phyloP scores from a whole-genome alignment of 164 flowering plant species.

The Echeveria elegans region DNA sequence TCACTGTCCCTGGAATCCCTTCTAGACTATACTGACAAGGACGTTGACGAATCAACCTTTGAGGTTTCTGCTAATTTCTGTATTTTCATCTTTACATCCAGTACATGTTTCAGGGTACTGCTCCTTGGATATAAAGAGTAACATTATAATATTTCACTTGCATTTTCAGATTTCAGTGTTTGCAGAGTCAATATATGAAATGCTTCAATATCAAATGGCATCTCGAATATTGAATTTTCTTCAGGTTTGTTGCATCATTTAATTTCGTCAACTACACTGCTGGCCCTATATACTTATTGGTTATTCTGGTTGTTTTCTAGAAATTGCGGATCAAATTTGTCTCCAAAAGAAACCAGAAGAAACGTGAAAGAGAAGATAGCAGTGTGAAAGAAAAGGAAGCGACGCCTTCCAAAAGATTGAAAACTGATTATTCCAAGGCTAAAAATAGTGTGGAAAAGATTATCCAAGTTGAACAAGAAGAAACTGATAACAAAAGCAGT shows the following conservation, averaged over 20 bases:
- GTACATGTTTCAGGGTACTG: too few species aligned
- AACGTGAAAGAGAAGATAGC: slow-evolving; percentile 57
- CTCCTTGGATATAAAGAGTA: too few species aligned
- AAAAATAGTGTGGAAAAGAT: slow-evolving; percentile 22
- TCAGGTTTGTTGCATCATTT: slow-evolving; percentile 44
- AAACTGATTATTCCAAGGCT: slow-evolving; percentile 27
- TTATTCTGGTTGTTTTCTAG: slow-evolving; percentile 24
- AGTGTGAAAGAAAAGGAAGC: slow-evolving; percentile 29
- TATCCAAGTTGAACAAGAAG: slow-evolving; percentile 15
- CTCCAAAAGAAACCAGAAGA: slow-evolving; percentile 53
- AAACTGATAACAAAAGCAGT: slow-evolving; percentile 19
- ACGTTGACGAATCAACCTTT: slow-evolving; percentile 84
- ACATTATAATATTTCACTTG: background rate
- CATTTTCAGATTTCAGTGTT: slow-evolving; percentile 70
- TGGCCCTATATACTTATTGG: background rate
- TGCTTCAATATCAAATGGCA: slow-evolving; percentile 97
- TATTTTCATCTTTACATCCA: background rate
- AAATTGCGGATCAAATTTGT: slow-evolving; percentile 55
- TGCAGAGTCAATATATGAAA: slow-evolving; percentile 85
- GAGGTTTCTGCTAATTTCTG: slow-evolving; percentile 45
- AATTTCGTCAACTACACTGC: background rate
- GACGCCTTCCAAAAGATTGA: slow-evolving; percentile 41
- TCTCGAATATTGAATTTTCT: slow-evolving; percentile 64
- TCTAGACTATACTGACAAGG: slow-evolving; percentile 77
- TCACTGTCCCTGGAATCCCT: slow-evolving; percentile 89